phyloP scores from a whole-genome alignment of 345 rosid genomes.

The Dipteronia dyeriana region DNA sequence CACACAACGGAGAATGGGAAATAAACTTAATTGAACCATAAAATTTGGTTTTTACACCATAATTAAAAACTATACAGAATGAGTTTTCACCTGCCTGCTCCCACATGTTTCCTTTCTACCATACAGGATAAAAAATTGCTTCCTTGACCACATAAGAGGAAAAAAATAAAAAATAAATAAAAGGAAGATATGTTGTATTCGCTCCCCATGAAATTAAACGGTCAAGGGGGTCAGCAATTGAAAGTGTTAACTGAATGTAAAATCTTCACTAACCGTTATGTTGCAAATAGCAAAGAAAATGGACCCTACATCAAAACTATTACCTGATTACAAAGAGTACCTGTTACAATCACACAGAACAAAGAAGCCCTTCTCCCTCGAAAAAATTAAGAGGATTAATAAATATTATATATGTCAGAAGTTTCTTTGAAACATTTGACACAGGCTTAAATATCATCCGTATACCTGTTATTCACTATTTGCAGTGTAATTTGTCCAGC shows the following conservation, averaged over 20 bases:
- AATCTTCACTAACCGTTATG: slow-evolving; percentile 1
- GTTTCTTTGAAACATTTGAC: slow-evolving; percentile 12
- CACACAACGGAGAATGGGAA: too few species aligned
- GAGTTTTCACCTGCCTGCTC: neutral
- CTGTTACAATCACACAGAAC: neutral
- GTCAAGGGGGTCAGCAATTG: neutral
- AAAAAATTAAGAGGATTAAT: slow-evolving; percentile 26
- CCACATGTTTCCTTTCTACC: neutral
- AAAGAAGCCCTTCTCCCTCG: neutral
- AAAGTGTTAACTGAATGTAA: neutral
- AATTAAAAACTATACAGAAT: too few species aligned
- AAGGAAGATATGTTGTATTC: neutral
- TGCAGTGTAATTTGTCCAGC: slow-evolving; percentile 11
- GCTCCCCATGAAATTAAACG: neutral
- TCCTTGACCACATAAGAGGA: too few species aligned
- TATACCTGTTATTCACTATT: slow-evolving; percentile 20
- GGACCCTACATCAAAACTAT: slow-evolving; percentile 4
- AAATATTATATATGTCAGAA: neutral
- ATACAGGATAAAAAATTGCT: neutral
- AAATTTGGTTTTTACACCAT: too few species aligned
- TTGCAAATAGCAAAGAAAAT: neutral
- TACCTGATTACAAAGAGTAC: slow-evolving; percentile 3
- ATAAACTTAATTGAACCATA: too few species aligned
- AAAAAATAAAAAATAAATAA: neutral
- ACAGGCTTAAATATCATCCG: slow-evolving; percentile 18